These are phyloP conservation scores for Arachnomyces sp. DNA, from an alignment of 2,329 filamentous ascomycete species.

Conservation along the genomic window DNA sequence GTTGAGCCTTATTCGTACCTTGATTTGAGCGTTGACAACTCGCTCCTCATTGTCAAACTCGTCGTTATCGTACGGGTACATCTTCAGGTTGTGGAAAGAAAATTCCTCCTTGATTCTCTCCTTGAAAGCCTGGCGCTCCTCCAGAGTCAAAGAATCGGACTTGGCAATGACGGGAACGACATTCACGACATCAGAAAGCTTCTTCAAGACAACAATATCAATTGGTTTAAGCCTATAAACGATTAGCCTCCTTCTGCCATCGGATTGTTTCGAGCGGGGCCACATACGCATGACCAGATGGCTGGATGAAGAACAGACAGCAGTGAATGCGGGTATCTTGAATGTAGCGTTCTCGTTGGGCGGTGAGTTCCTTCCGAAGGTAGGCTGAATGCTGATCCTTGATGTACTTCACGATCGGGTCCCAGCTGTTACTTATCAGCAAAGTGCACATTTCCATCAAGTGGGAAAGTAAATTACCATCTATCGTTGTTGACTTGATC, in stretches of 20 bases:
- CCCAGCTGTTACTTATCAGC: conserved; percentile 56
- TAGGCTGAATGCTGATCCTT: conserved; percentile 99
- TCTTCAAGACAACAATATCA: conserved; percentile 99
- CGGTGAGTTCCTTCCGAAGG: conserved; percentile 97
- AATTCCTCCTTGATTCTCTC: conserved; percentile 99
- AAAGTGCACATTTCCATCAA: conserved; percentile 2
- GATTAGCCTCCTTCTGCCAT: conserved; percentile 9
- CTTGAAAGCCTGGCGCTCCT: conserved; percentile 96
- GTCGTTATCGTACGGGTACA: conserved; percentile 99
- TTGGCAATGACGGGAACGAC: conserved; percentile 98
- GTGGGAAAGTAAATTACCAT: conserved; percentile 46
- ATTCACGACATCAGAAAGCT: conserved; percentile 98
- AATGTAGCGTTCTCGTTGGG: conserved; percentile 97
- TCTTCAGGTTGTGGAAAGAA: conserved; percentile 98
- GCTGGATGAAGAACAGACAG: conserved; percentile 99
- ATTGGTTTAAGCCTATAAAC: conserved; percentile 73
- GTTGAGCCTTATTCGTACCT: conserved; percentile 51
- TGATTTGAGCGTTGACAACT: conserved; percentile 88
- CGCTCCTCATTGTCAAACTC: conserved; percentile 97
- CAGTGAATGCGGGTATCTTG: conserved; percentile 99
- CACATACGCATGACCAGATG: conserved; percentile 74
- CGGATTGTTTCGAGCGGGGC: neutral
- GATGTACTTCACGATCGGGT: conserved; percentile 99
- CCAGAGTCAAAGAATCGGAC: conserved; percentile 88
- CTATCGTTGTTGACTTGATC: conserved; percentile 99